These are phyloP conservation scores for Lolium perenne DNA, from an alignment of 176 grass and related monocot genomes.

Conservation along the genomic window DNA sequence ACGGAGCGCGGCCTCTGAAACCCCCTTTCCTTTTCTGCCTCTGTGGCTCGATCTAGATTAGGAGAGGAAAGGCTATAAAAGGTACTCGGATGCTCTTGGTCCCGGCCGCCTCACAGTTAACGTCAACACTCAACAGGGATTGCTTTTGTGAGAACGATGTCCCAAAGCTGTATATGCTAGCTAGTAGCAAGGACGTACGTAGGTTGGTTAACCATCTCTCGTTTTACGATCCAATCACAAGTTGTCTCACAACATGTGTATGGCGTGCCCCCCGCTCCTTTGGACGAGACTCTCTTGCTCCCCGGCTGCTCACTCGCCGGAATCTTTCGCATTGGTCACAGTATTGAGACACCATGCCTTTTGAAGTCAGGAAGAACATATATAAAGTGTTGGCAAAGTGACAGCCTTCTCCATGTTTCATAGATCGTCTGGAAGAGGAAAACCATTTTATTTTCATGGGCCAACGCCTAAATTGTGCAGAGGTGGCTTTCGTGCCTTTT, in stretches of 20 bases:
- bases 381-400: too few species aligned
- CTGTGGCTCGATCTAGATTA: constrained; percentile 22
- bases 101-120: background rate
- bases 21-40: constrained; percentile 29
- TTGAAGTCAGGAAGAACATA: too few species aligned
- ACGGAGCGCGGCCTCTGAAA: constrained; percentile 1
- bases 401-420: background rate
- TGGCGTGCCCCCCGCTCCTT: background rate
- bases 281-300: background rate
- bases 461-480: too few species aligned
- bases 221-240: background rate
- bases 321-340: background rate
- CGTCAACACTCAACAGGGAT: background rate
- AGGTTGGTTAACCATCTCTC: constrained; percentile 2
- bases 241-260: background rate
- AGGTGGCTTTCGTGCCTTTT: background rate
- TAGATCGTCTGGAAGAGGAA: background rate
- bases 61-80: background rate
- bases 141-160: constrained; percentile 27
- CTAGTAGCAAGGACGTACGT: background rate
- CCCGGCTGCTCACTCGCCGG: background rate
- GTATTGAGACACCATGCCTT: background rate
- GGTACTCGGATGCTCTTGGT: background rate
- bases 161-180: background rate
- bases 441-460: too few species aligned